Percentiles rank a stretch among this genome's conserved stretches.
Conservation (phyloP, 441 rosid species). For the Populus hybrid region DNA sequence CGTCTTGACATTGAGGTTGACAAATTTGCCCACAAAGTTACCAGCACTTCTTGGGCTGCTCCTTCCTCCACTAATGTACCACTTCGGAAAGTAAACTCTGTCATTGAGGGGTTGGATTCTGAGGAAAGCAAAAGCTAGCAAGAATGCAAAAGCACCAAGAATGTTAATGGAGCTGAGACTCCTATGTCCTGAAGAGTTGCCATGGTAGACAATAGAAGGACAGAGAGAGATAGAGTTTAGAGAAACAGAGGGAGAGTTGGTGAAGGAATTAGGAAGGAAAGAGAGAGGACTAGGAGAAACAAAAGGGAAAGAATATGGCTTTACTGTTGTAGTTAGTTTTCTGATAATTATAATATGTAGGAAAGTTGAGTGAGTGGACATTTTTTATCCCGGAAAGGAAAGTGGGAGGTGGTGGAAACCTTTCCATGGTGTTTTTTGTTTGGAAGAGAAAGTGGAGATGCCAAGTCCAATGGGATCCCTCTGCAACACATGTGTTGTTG, state of each 20-base stretch:
- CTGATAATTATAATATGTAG: not conserved
- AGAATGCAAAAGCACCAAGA: constrained; percentile 64
- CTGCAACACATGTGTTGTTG: not conserved
- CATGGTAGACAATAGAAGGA: constrained; percentile 33
- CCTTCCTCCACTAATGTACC: constrained; percentile 68
- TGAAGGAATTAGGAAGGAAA: not conserved
- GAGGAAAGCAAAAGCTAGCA: constrained; percentile 84
- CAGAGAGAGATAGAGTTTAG: not conserved
- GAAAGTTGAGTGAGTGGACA: too few species aligned
- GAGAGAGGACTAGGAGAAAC: not conserved
- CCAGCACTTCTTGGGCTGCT: constrained; percentile 62
- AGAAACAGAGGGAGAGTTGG: constrained; percentile 1
- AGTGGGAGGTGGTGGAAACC: not conserved
- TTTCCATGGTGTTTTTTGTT: not conserved
- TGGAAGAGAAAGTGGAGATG: not conserved
- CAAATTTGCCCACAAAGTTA: constrained; percentile 68
- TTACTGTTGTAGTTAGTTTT: not conserved
- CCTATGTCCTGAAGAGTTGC: constrained; percentile 88
- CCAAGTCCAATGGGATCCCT: not conserved
- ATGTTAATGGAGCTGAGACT: constrained; percentile 88
- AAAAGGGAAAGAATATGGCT: constrained; percentile 17
- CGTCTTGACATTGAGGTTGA: constrained; percentile 69
- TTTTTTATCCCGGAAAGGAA: not conserved
- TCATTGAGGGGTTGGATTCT: constrained; percentile 92
- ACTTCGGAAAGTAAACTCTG: constrained; percentile 89